These are phyloP conservation scores for Pleurotus giganteus DNA, from an alignment of 768 basidiomycete species.

Conservation along the genomic window DNA sequence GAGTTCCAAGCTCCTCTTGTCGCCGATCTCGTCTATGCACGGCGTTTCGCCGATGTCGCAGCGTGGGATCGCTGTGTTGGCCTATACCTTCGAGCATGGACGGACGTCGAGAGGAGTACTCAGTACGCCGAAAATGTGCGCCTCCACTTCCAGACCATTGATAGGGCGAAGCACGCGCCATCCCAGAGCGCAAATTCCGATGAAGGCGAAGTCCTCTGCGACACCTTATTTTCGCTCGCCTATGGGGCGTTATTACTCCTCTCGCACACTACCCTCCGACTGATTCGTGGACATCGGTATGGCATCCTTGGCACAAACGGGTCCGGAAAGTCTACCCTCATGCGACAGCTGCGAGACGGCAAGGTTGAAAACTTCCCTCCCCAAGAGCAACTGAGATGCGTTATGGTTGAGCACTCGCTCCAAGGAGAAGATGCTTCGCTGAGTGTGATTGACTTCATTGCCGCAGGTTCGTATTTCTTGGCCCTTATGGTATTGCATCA, in stretches of 20 bases:
- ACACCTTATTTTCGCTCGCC: constrained; percentile 93
- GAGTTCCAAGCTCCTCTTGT: constrained; percentile 73
- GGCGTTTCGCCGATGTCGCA: constrained; percentile 50
- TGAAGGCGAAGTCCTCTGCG: constrained; percentile 85
- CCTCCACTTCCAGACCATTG: constrained; percentile 72
- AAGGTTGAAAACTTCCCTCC: constrained; percentile 97
- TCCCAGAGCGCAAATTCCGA: constrained; percentile 43
- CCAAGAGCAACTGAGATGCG: constrained; percentile 78
- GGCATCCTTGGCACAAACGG: constrained; percentile 97
- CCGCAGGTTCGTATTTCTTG: constrained; percentile 54
- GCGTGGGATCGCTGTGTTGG: constrained; percentile 74
- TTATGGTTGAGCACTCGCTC: constrained; percentile 97
- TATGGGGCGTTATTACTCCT: constrained; percentile 93
- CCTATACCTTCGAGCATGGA: constrained; percentile 70
- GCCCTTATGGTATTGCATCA: neutral
- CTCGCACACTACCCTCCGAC: constrained; percentile 88
- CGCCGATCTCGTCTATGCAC: constrained; percentile 69
- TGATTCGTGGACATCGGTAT: constrained; percentile 89
- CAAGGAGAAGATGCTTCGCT: constrained; percentile 89
- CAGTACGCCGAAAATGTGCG: constrained; percentile 65
- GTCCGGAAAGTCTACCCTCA: constrained; percentile 91
- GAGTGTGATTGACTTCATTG: constrained; percentile 87
- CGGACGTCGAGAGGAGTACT: constrained; percentile 45
- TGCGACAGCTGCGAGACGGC: constrained; percentile 92
- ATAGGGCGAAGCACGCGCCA: constrained; percentile 65